Base-by-base conservation (phyloP, 805 yeast genomes). In the Schwanniomyces vanrijiae region DNA sequence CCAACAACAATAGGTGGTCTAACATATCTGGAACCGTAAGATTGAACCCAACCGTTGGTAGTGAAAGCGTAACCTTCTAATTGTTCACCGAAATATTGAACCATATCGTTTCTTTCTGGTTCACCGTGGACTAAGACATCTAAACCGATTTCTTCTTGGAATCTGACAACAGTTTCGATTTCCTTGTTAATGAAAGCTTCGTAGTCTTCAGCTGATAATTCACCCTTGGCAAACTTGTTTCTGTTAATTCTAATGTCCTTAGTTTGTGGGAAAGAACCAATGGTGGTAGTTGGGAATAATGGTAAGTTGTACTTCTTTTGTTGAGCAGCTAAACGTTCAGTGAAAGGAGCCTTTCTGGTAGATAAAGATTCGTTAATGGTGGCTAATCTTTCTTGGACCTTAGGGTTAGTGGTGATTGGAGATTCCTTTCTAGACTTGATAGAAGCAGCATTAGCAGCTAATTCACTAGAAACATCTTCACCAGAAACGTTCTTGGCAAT, bases 81-180 rank as follows among this genome's bases (percentile, higher is more conserved):
- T 82, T 90, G 90, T 82, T 94, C 99, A 82, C 99, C 99, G 60
- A 94, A 94, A 86, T 92, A 94, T 83, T 94, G 99, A 67, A 94
- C 99, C 99, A 94, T 94, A 81, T 94, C 99, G 81, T 94, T 94
- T 85, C 99, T 88, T 85, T 94, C 99, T 76, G 99, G 99, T 82
- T 94, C 99, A 82, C 99, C 99, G 78, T 94, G 99, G 59, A 94
- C 99, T 63, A 92, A 81, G 64, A 94, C 98, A 71, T 94, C 99
- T 65, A 94, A 84, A 62, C 96, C 99, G 68, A 92, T 84, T 74
- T 94, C 97, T 81, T 94, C 99, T 83, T 94, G 99, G 95, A 94
- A 94, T 81, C 90, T 86, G 77, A 94, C 88, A 67, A 92, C 98
- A 54, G 80, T 85, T 73, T 88, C 92, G 62, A 94, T 94, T 83